Evolutionary conservation across 805 yeast species (phyloP).

Genomic region (Cyberlindnera samutprakarnensis): DNA sequence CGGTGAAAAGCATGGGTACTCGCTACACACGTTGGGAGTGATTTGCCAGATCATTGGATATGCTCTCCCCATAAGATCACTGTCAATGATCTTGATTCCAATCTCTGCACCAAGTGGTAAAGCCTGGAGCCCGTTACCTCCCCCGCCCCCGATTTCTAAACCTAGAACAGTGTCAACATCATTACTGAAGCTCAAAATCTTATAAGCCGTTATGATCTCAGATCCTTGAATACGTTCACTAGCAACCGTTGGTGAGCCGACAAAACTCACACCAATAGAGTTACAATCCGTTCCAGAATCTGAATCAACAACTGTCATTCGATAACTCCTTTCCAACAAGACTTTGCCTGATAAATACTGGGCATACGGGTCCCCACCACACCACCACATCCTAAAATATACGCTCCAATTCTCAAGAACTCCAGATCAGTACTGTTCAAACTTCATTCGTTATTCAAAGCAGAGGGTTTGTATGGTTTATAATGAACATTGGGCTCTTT

Average conservation of each 20-base stretch:
- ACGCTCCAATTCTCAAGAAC: slow-evolving; percentile 34
- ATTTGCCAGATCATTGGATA: slow-evolving; percentile 39
- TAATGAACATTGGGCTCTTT: slow-evolving; percentile 4
- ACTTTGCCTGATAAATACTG: too few species aligned
- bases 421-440: slow-evolving; percentile 30
- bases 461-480: slow-evolving; percentile 24
- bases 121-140: slow-evolving; percentile 32
- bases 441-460: slow-evolving; percentile 28
- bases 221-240: slow-evolving; percentile 34
- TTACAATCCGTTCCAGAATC: slow-evolving; percentile 2
- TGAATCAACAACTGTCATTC: slow-evolving; percentile 30
- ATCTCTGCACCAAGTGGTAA: slow-evolving; percentile 22
- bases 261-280: slow-evolving; percentile 27
- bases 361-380: slow-evolving; percentile 46
- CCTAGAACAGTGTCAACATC: slow-evolving; percentile 26
- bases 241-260: slow-evolving; percentile 42
- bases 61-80: slow-evolving; percentile 43
- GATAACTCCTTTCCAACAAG: slow-evolving; percentile 29
- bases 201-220: slow-evolving; percentile 28
- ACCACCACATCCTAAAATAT: slow-evolving; percentile 47
- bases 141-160: slow-evolving; percentile 38
- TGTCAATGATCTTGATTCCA: slow-evolving; percentile 28
- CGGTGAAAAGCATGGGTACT: slow-evolving; percentile 13
- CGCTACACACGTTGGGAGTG: slow-evolving; percentile 25
- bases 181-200: neutral